Conservation (phyloP, 1,139 yeast genomes). For the Spathaspora sp. region DNA sequence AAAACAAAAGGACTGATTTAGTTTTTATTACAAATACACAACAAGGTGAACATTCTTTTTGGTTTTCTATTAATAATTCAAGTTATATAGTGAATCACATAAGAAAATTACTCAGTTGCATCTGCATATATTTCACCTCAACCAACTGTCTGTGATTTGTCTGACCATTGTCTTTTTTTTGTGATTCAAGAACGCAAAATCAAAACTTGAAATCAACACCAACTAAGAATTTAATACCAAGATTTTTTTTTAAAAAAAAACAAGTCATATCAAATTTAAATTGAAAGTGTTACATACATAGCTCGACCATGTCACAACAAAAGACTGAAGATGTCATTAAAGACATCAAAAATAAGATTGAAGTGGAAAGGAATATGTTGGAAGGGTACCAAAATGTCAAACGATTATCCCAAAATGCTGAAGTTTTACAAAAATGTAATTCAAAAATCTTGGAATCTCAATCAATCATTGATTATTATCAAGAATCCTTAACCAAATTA, state of each 20-base stretch:
- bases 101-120: too few relatives aligned
- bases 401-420: slow-evolving; percentile 71
- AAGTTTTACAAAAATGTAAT: slow-evolving; percentile 88
- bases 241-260: not conserved
- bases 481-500: slow-evolving; percentile 70
- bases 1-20: not conserved
- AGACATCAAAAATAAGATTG: slow-evolving; percentile 80
- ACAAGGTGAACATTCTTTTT: too few relatives aligned
- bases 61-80: too few relatives aligned
- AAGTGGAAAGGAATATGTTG: slow-evolving; percentile 82
- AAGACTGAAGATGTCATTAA: slow-evolving; percentile 35
- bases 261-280: not conserved
- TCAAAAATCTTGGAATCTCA: slow-evolving; percentile 89
- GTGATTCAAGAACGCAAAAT: not conserved
- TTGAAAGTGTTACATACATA: too few relatives aligned
- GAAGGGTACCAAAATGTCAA: slow-evolving; percentile 83
- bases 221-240: not conserved
- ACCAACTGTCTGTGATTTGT: too few relatives aligned
- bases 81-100: too few relatives aligned
- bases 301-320: slow-evolving; percentile 13
- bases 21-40: not conserved
- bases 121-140: not conserved
- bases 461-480: slow-evolving; percentile 83
- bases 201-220: not conserved
- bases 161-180: not conserved